phyloP scores from a whole-genome alignment of 768 basidiomycete genomes.

The Lentinus brumalis region DNA sequence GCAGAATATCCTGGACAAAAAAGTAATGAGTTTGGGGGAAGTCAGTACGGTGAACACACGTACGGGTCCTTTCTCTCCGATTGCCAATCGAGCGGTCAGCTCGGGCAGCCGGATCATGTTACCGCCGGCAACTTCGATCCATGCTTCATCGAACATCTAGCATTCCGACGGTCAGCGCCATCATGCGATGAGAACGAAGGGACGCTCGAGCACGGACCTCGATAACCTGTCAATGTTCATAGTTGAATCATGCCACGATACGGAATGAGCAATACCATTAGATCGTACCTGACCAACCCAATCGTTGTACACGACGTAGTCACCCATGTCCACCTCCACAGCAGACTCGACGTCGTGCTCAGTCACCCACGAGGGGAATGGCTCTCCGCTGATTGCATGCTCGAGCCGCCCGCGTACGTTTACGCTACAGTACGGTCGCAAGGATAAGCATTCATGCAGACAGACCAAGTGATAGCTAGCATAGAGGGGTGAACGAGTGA shows the following conservation, averaged over 20 bases:
- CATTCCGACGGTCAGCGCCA: conserved; percentile 4
- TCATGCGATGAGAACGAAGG: not conserved
- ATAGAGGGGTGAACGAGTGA: not conserved
- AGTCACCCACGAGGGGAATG: conserved; percentile 64
- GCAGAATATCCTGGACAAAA: conserved; percentile 61
- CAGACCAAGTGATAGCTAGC: not conserved
- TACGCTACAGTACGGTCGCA: conserved; percentile 32
- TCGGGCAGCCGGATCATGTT: conserved; percentile 75
- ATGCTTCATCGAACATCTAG: conserved; percentile 79
- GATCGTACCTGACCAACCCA: conserved; percentile 84
- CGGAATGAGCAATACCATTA: not conserved
- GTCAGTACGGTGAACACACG: conserved; percentile 28
- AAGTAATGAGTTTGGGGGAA: conserved; percentile 1
- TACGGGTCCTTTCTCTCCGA: conserved; percentile 78
- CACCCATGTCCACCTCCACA: conserved; percentile 69
- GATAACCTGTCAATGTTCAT: conserved; percentile 51
- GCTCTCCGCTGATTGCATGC: conserved; percentile 69
- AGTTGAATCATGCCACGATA: conserved; percentile 10
- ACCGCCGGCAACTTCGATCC: conserved; percentile 66
- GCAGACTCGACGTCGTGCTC: conserved; percentile 57
- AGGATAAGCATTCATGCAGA: not conserved
- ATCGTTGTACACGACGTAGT: conserved; percentile 79
- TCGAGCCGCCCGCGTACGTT: conserved; percentile 67
- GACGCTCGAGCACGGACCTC: conserved; percentile 50
- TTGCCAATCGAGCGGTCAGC: conserved; percentile 69